These are phyloP conservation scores for Fusarium verticillioides DNA, from an alignment of 2,329 filamentous ascomycete species.

Conservation along the genomic window DNA sequence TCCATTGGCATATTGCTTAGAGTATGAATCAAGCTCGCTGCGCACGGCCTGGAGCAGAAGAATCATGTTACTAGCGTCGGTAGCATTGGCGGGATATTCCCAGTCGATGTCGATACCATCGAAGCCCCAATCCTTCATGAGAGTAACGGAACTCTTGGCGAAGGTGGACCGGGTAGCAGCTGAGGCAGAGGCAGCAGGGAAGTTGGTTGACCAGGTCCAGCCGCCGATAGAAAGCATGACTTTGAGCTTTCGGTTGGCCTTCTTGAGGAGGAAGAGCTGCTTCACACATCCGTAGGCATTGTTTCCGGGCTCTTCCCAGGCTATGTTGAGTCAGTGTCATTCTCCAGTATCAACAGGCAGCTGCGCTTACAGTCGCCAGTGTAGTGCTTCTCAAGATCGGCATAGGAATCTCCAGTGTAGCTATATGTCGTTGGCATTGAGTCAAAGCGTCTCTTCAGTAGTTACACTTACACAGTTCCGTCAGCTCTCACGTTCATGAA, in stretches of 20 bases:
- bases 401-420: constrained; percentile 24
- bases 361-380: constrained; percentile 25
- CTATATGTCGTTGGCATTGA: too few species aligned
- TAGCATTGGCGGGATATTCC: constrained; percentile 51
- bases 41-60: constrained; percentile 56
- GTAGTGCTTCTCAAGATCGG: constrained; percentile 37
- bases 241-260: constrained; percentile 79
- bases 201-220: constrained; percentile 82
- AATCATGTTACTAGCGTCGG: constrained; percentile 55
- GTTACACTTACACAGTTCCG: constrained; percentile 71
- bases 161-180: constrained; percentile 69
- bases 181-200: constrained; percentile 73
- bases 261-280: constrained; percentile 80
- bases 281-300: constrained; percentile 84
- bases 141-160: constrained; percentile 72
- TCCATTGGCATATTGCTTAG: constrained; percentile 52
- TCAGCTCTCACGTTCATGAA: constrained; percentile 80
- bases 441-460: too few species aligned
- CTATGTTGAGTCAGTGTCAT: neutral
- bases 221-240: constrained; percentile 82
- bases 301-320: constrained; percentile 65
- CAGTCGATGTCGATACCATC: constrained; percentile 59
- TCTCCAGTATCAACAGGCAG: fast-evolving
- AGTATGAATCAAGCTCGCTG: constrained; percentile 58
- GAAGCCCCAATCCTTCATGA: constrained; percentile 77